Percentiles rank a stretch among this genome's conserved stretches.
Conservation (phyloP, 257 asterid genomes). For the Nemophila menziesii region DNA sequence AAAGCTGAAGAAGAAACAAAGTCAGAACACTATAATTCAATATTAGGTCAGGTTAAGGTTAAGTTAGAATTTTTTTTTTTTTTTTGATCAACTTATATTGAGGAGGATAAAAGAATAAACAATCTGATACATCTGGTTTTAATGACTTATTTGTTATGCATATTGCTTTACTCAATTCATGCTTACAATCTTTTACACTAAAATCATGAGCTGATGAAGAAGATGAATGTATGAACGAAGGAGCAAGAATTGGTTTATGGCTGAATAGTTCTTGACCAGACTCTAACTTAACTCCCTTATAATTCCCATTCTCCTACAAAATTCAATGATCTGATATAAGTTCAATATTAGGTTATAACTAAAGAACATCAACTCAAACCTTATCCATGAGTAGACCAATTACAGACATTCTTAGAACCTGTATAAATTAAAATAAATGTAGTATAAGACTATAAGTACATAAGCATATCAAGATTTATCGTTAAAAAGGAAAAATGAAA, state of each 20-base stretch:
- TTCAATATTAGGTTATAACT: no score
- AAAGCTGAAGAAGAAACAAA: slow-evolving; percentile 39
- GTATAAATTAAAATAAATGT: no score
- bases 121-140: slow-evolving; percentile 46
- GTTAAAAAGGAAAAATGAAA: no score
- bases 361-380: slow-evolving; percentile 30
- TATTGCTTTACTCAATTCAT: slow-evolving; percentile 66
- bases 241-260: slow-evolving; percentile 59
- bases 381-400: slow-evolving; percentile 42
- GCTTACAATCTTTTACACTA: slow-evolving; percentile 19
- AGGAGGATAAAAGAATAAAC: slow-evolving; percentile 73
- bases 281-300: slow-evolving; percentile 66
- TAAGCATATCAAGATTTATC: no score
- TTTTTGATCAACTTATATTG: slow-evolving; percentile 41
- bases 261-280: slow-evolving; percentile 92
- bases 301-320: slow-evolving; percentile 42
- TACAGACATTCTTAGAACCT: slow-evolving; percentile 83
- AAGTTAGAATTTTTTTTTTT: no score
- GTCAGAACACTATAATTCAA: no score
- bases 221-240: no score
- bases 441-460: slow-evolving; percentile 7
- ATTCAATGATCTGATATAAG: no score
- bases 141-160: slow-evolving; percentile 60
- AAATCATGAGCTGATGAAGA: no score
- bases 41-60: slow-evolving; percentile 3